Percentiles rank a stretch among this genome's conserved stretches.
phyloP scores from a whole-genome alignment of 2,329 filamentous ascomycete genomes.

The Exophiala calicioides region DNA sequence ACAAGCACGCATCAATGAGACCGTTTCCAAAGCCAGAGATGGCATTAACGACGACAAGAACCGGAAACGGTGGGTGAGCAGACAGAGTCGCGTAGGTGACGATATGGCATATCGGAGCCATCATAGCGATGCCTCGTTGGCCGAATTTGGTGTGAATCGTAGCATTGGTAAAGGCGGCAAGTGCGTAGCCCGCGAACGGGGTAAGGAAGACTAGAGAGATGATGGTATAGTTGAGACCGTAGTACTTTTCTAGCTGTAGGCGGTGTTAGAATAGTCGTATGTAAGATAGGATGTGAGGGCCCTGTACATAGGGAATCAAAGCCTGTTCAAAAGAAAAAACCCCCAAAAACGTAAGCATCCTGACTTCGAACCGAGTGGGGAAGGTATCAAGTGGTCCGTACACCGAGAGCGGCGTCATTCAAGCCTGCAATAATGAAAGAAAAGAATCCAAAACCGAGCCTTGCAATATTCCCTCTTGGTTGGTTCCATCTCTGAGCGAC shows the following conservation, averaged over 20 bases:
- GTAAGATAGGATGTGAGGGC: background rate
- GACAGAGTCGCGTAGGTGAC: slow-evolving; percentile 41
- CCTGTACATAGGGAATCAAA: slow-evolving; percentile 27
- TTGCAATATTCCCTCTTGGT: slow-evolving; percentile 56
- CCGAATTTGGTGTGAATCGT: slow-evolving; percentile 52
- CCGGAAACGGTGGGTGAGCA: slow-evolving; percentile 45
- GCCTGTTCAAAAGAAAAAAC: slow-evolving; percentile 11
- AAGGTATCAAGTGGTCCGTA: slow-evolving; percentile 24
- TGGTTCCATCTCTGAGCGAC: slow-evolving; percentile 58
- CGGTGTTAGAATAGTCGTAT: slow-evolving; percentile 39
- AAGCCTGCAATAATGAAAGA: slow-evolving; percentile 58
- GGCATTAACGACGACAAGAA: slow-evolving; percentile 43
- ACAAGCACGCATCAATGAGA: slow-evolving; percentile 57
- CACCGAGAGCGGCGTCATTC: slow-evolving; percentile 58
- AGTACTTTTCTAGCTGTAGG: slow-evolving; percentile 43
- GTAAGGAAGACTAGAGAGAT: slow-evolving; percentile 53
- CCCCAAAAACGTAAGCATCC: background rate
- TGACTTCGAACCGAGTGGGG: background rate
- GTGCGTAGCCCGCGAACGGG: slow-evolving; percentile 51
- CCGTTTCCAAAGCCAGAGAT: slow-evolving; percentile 47
- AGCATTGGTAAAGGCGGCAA: slow-evolving; percentile 48
- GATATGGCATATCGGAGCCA: slow-evolving; percentile 48
- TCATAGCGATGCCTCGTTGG: slow-evolving; percentile 70
- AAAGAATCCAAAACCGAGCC: slow-evolving; percentile 52
- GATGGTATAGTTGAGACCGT: slow-evolving; percentile 47